phyloP scores from a whole-genome alignment of 2,329 filamentous ascomycete genomes.

The Phialophora macrospora region DNA sequence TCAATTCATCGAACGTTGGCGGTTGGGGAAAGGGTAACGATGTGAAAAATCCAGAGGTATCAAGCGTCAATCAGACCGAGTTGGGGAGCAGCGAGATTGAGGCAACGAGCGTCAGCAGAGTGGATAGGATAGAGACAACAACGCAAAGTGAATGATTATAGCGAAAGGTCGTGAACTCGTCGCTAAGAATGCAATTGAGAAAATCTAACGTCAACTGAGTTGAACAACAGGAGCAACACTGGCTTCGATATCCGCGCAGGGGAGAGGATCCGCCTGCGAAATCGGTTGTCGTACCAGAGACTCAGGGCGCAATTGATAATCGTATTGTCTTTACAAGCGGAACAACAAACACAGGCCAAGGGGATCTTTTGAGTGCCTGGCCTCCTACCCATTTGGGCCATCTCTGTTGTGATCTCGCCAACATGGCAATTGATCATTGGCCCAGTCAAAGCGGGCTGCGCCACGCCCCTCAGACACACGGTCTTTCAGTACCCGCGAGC shows the following conservation, averaged over 20 bases:
- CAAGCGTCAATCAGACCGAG: background rate
- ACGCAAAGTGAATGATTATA: slow-evolving; percentile 23
- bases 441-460: background rate
- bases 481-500: background rate
- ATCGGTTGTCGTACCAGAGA: background rate
- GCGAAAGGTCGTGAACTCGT: slow-evolving; percentile 32
- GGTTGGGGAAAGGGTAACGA: background rate
- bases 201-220: slow-evolving; percentile 4
- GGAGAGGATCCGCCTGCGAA: background rate
- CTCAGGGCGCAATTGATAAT: background rate
- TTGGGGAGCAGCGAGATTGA: background rate
- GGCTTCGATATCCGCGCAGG: background rate
- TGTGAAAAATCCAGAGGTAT: background rate
- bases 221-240: background rate
- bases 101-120: slow-evolving; percentile 17
- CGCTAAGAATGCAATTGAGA: slow-evolving; percentile 18
- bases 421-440: background rate
- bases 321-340: slow-evolving; percentile 16
- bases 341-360: slow-evolving; percentile 3
- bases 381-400: slow-evolving; percentile 7
- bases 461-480: background rate
- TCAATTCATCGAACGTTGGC: slow-evolving; percentile 21
- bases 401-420: slow-evolving; percentile 6
- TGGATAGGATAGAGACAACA: slow-evolving; percentile 15
- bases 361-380: background rate